Evolutionary conservation across 805 yeast genomes (phyloP).

Genomic region (Kockiozyma suomiensis): DNA sequence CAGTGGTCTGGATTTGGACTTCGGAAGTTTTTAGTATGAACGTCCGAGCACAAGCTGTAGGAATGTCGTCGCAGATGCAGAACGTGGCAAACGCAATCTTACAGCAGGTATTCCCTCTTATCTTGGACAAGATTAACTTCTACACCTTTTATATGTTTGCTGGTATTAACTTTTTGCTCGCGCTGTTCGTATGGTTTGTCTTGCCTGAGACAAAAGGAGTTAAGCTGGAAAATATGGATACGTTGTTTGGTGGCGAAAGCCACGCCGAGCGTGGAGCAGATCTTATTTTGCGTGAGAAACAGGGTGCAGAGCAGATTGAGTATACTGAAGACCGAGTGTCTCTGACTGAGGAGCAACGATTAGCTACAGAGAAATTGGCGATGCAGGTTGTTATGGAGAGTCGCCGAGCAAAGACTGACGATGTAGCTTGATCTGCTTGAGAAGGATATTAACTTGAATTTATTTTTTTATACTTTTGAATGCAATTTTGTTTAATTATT

Average conservation of each 20-base stretch:
- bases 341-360: background rate
- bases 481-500: no score
- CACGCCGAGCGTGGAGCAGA: constrained; percentile 9
- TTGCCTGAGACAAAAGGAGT: constrained; percentile 63
- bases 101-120: constrained; percentile 54
- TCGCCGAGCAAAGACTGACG: background rate
- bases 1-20: constrained; percentile 57
- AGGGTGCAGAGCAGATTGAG: constrained; percentile 1
- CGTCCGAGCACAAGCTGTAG: constrained; percentile 68
- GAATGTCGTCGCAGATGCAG: constrained; percentile 63
- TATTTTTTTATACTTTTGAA: background rate
- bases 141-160: constrained; percentile 24
- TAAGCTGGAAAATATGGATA: constrained; percentile 77
- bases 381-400: constrained; percentile 2
- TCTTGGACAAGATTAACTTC: constrained; percentile 40
- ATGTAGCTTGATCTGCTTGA: background rate
- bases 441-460: background rate
- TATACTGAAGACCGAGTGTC: background rate
- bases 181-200: constrained; percentile 44
- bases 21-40: constrained; percentile 65
- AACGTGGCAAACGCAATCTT: constrained; percentile 56
- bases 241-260: constrained; percentile 49
- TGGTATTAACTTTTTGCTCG: constrained; percentile 11
- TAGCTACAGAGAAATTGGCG: background rate
- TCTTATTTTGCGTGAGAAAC: constrained; percentile 7